Conservation (phyloP, 805 yeast genomes). For the Myxozyma lipomycoides region DNA sequence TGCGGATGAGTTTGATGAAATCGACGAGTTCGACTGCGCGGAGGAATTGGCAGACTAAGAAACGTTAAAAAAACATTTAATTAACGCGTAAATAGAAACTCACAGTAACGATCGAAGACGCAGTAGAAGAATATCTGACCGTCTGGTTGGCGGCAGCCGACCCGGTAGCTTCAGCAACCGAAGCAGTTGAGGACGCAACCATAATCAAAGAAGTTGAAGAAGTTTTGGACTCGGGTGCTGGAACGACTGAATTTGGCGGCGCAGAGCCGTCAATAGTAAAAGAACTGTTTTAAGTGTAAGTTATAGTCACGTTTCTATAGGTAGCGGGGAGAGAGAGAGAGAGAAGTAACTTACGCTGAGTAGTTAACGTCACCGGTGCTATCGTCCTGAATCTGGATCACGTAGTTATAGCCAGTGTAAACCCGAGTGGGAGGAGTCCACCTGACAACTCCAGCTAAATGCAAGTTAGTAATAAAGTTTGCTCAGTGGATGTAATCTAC, state of each 20-base stretch:
- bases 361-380: constrained; percentile 37
- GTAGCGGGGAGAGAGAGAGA: no score
- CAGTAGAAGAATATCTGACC: no score
- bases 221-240: constrained; percentile 4
- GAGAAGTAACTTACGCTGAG: constrained; percentile 34
- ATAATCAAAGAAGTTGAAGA: constrained; percentile 1
- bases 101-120: no score
- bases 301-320: not conserved
- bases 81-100: no score
- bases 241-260: not conserved
- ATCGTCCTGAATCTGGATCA: constrained; percentile 36
- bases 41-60: no score
- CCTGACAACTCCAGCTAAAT: constrained; percentile 36
- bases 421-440: constrained; percentile 39
- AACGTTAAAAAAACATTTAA: no score
- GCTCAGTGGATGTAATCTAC: not conserved
- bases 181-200: not conserved
- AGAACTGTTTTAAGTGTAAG: not conserved
- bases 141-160: no score
- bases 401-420: constrained; percentile 35
- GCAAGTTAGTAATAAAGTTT: not conserved
- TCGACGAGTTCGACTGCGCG: no score
- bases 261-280: constrained; percentile 15
- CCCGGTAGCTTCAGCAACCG: not conserved
- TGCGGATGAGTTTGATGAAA: no score